Evolutionary conservation across 1,284 basidiomycete species (phyloP).

Genomic region (Microbotryomycetes sp.): DNA sequence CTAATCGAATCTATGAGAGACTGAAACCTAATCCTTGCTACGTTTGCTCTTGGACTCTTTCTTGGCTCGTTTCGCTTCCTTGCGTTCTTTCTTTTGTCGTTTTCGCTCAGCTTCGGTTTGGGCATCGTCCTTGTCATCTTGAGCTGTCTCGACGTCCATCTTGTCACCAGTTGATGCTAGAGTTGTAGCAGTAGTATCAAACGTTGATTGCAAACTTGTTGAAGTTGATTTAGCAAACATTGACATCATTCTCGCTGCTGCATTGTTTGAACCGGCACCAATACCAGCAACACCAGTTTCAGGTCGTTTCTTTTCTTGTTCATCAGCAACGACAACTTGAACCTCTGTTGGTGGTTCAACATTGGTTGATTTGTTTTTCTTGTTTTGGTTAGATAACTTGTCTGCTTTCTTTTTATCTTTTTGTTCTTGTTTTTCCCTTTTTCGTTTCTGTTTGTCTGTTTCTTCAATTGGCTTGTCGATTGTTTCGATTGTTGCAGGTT

Average conservation of each 20-base stretch:
- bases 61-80: slow-evolving; percentile 5
- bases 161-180: not conserved
- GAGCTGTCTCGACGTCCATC: not conserved
- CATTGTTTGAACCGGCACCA: not conserved
- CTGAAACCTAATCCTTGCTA: not conserved
- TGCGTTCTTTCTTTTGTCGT: not conserved
- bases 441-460: not conserved
- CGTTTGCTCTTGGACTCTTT: slow-evolving; percentile 6
- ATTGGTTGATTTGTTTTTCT: slow-evolving; percentile 16
- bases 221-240: not conserved
- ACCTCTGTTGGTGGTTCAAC: too few relatives aligned
- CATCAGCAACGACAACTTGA: too few relatives aligned
- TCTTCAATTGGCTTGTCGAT: not conserved
- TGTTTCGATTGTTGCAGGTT: not conserved
- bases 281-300: not conserved
- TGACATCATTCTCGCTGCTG: not conserved
- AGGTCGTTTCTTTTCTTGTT: too few relatives aligned
- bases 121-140: not conserved
- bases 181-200: not conserved
- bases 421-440: slow-evolving; percentile 11
- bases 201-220: not conserved
- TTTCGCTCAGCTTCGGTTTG: not conserved
- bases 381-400: not conserved
- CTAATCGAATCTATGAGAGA: too few relatives aligned
- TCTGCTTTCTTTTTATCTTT: slow-evolving; percentile 5